Base-by-base conservation (phyloP, 2,329 filamentous ascomycete genomes). In the Pezicula rhizophila region DNA sequence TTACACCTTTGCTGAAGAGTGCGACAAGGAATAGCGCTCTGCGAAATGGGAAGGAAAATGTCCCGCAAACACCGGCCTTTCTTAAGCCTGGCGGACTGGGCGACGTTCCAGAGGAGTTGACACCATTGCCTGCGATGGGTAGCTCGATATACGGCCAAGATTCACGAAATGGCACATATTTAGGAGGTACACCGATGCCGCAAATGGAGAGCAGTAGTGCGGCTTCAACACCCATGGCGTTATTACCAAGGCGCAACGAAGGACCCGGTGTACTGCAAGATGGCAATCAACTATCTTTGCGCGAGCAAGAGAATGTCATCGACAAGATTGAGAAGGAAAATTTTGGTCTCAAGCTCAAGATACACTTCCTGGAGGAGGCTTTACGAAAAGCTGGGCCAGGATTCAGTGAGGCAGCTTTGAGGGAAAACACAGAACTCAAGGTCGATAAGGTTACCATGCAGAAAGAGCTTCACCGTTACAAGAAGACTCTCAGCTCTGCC, bases 261-360 rank as follows among this genome's bases (percentile, higher is more conserved):
- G 77, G 76, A 46, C 83, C 82, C 46, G 85, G 82, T 1, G 79
- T 88, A 4, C 69, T 95, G 34, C 85, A 91, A 53, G 86, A 93
- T 59, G 90, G 90, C 17, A 96, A 96, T 60, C 85, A 95, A 63
- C 77, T 96, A 58, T 96, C 93, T 1, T 70, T 99, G 50, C 84
- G 90, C 52, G 93, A 99, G 64, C 93, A 99, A 67, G 93, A 97
- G 68, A 90, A 89, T 58, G 87, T 93, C 57, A 92, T 99, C 59
- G 89, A 96, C 70, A 88, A 88, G 63, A 92, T 99, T 60, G 90
- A 96, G 64, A 99, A 99, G 72, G 93, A 97, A 64, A 99, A 99
- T 64, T 99, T 97, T 64, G 89, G 89, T 20, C 76, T 99, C 47
- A 97, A 97, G 68, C 78, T 97, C 59, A 96, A 96, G 68, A 96